Evolutionary conservation across 177 flowering plant species (phyloP), one percentile per base, ranked within the genome.

Genomic region (Vitis hybrid): DNA sequence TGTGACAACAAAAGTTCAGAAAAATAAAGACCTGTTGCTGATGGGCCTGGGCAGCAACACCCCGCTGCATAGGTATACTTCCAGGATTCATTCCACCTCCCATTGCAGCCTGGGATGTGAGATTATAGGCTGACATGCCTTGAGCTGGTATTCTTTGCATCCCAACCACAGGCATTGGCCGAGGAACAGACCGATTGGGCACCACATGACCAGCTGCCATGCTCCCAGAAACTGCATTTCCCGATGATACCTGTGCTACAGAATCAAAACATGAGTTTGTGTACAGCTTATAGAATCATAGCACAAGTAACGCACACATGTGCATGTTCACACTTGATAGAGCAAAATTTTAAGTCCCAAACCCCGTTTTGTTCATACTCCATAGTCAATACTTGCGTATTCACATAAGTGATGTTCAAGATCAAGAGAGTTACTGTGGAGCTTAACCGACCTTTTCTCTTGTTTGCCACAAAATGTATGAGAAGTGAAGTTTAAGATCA

Each of bases 101-200:
- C 87, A 89, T 85, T 26, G 85, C 92, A 10, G 89, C 88, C 82
- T 95, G 98, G 63, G 94, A 82, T 60, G 91, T 80, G 15, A 93
- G 83, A 80, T 85, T 90, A 76, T 90, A 95, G 61, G 86, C 80
- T 52, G 90, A 56, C 82, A 95, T 90, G 54, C 89, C 90, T 52
- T 85, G 88, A 80, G 83, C 85, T 70, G 77, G 90, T 87, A 93
- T 86, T 75, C 98, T 87, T 67, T 76, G 99, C 93, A 93, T 88
- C 72, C 85, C 86, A 18, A 82, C 84, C 80, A 87, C 74, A 34
- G 70, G 82, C 91, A 93, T 84, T 50, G 77, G 88, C 71, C 99
- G 86, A 65, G 90, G 90, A 2, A 85, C 81, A 59, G 89, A 75
- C 76, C 98, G 83, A 59, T 80, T 74, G 68, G 82, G 62, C 75